Evolutionary conservation across 2,329 filamentous ascomycete genomes (phyloP), one percentile per base, ranked within the genome.

Genomic region (Claviceps purpurea): DNA sequence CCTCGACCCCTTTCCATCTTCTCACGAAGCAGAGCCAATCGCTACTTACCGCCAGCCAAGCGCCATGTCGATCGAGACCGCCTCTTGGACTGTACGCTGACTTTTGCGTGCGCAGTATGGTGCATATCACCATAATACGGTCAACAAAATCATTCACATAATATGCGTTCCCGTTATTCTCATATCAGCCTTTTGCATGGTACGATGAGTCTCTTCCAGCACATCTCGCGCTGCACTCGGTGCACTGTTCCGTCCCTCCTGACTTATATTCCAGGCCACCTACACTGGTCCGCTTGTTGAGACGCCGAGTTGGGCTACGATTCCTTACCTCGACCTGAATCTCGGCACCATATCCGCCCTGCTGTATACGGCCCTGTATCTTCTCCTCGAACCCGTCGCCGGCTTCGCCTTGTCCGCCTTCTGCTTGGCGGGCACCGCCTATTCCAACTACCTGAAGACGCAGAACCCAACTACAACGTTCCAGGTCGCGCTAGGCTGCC

Each of bases 331-430:
- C 55, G 74, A 78, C 16, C 78, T 82, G 53, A 90, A 81, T 58
- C 71, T 81, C 44, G 80, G 79, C 56, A 88, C 79, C 13, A 78
- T 86, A 52, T 70, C 72, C 45, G 80, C 82, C 38, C 75, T 81
- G 50, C 62, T 83, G 30, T 96, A 93, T 69, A 78, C 85, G 40
- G 77, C 77, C 2, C 78, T 96, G 52, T 98, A 97, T 65, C 76
- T 97, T 47, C 78, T 98, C 22, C 84, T 98, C 62, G 93, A 98
- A 65, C 93, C 93, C 1, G 89, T 97, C 1, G 93, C 93, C 11
- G 93, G 93, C 49, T 82, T 81, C 11, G 71, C 87, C 30, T 73
- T 95, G 43, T 82, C 87, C 5, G 78, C 87, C 3, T 73, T 96
- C 37, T 82, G 95, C 55, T 71, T 97, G 44, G 84, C 73, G 20